These are phyloP conservation scores for Biscutella laevigata DNA, from an alignment of 441 rosid species.

Conservation along the genomic window DNA sequence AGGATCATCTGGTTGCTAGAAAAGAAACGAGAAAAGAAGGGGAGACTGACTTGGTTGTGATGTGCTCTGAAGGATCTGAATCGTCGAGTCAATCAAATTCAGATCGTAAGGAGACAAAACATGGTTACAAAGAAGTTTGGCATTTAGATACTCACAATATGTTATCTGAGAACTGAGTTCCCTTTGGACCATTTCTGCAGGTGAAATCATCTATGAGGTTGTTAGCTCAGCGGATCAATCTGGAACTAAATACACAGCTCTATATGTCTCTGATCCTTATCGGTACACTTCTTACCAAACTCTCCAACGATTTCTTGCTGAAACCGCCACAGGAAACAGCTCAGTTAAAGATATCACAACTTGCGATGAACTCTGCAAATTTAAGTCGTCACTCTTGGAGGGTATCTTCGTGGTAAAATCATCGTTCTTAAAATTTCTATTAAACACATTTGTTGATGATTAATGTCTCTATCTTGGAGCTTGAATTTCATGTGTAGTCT, in stretches of 20 bases:
- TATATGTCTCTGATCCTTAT: conserved; percentile 63
- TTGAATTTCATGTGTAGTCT: background rate
- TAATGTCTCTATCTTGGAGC: background rate
- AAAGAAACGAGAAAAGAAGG: conserved; percentile 43
- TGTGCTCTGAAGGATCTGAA: conserved; percentile 47
- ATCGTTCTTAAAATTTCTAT: background rate
- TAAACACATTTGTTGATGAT: background rate
- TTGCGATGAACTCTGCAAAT: conserved; percentile 67
- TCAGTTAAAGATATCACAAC: conserved; percentile 23
- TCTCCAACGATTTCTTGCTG: conserved; percentile 64
- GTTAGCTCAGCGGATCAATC: conserved; percentile 45
- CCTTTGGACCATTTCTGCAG: conserved; percentile 30
- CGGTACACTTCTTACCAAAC: conserved; percentile 42
- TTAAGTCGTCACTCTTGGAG: conserved; percentile 72
- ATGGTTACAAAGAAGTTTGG: conserved; percentile 4
- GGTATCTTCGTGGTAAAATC: conserved; percentile 55
- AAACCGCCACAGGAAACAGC: conserved; percentile 33
- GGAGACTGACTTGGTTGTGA: conserved; percentile 52
- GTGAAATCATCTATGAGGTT: conserved; percentile 47
- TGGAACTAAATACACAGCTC: conserved; percentile 52
- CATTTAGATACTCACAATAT: background rate
- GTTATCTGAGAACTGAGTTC: background rate
- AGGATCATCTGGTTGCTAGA: conserved; percentile 62
- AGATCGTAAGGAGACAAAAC: conserved; percentile 44
- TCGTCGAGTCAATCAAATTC: conserved; percentile 27